A percentile compares a stretch with the other conserved stretches of the same genome.
Evolutionary conservation across 179 eudicot genomes (phyloP).

Genomic region (Silene coronaria): DNA sequence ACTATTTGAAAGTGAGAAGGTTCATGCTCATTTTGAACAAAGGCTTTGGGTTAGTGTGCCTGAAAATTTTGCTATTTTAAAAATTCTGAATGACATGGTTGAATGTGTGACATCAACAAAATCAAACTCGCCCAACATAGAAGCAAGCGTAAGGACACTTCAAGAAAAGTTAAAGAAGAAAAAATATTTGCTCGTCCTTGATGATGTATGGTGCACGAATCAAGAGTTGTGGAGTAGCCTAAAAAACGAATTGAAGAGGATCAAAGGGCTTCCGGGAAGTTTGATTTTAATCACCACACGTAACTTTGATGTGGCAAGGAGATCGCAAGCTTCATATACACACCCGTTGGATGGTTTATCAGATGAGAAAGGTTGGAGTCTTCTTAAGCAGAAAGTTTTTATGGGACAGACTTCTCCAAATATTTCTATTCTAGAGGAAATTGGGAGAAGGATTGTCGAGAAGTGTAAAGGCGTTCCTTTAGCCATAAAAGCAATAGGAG

Average conservation of each 20-base stretch:
- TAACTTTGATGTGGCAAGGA: background rate
- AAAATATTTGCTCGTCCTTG: constrained; percentile 26
- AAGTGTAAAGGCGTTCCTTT: constrained; percentile 24
- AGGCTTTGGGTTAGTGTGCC: constrained; percentile 19
- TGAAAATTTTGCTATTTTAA: constrained; percentile 9
- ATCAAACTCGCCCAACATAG: background rate
- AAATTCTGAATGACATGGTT: constrained; percentile 24
- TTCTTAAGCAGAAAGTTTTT: constrained; percentile 6
- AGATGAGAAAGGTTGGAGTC: constrained; percentile 5
- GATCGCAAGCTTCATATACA: background rate
- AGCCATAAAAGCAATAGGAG: constrained; percentile 20
- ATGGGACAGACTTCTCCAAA: background rate
- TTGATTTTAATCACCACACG: constrained; percentile 24
- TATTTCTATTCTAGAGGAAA: constrained; percentile 3
- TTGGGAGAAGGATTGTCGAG: constrained; percentile 16
- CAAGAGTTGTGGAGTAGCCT: constrained; percentile 15
- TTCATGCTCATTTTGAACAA: background rate
- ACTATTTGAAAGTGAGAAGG: constrained; percentile 8
- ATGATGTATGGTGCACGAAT: constrained; percentile 28
- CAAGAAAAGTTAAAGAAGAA: background rate
- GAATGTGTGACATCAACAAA: background rate
- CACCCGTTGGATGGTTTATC: constrained; percentile 3
- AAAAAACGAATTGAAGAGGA: background rate
- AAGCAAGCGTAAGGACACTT: constrained; percentile 11
- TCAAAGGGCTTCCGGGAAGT: constrained; percentile 12